phyloP scores from a whole-genome alignment of 768 basidiomycete species.

The Strobilomyces dryophilus region DNA sequence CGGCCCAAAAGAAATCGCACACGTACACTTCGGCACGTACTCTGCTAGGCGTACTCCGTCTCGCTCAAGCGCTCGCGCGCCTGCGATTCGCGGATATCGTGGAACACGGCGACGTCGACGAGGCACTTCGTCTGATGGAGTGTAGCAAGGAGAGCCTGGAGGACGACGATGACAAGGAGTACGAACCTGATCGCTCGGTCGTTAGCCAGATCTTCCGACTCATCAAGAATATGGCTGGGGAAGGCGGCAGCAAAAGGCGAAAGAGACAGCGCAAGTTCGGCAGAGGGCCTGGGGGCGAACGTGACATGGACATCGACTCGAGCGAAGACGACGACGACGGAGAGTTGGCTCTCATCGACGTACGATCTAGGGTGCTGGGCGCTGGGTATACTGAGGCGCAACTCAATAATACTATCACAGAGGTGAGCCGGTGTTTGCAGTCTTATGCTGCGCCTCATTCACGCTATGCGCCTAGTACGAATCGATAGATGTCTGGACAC shows the following conservation, averaged over 20 bases:
- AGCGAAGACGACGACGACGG: constrained; percentile 64
- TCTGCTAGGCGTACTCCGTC: constrained; percentile 87
- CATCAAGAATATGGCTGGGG: constrained; percentile 78
- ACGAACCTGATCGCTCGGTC: constrained; percentile 71
- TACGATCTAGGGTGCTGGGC: constrained; percentile 79
- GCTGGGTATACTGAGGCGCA: constrained; percentile 90
- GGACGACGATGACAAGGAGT: constrained; percentile 70
- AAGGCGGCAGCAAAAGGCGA: constrained; percentile 36
- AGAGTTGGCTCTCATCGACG: constrained; percentile 81
- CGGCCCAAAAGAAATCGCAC: constrained; percentile 82
- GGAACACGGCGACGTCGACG: constrained; percentile 86
- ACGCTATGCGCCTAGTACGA: constrained; percentile 64
- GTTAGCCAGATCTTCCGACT: constrained; percentile 85
- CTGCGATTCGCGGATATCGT: constrained; percentile 82
- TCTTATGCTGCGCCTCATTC: not conserved
- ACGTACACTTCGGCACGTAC: constrained; percentile 96
- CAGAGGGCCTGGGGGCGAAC: constrained; percentile 64
- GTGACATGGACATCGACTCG: constrained; percentile 66
- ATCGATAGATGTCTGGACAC: constrained; percentile 71
- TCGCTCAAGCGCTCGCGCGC: constrained; percentile 92
- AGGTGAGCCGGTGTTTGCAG: constrained; percentile 46
- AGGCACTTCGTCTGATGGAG: constrained; percentile 95
- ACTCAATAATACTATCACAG: constrained; percentile 77
- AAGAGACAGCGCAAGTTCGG: constrained; percentile 55
- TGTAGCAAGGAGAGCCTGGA: constrained; percentile 89